Conservation (phyloP, 495 filamentous ascomycete genomes). For the Cercophora samala region DNA sequence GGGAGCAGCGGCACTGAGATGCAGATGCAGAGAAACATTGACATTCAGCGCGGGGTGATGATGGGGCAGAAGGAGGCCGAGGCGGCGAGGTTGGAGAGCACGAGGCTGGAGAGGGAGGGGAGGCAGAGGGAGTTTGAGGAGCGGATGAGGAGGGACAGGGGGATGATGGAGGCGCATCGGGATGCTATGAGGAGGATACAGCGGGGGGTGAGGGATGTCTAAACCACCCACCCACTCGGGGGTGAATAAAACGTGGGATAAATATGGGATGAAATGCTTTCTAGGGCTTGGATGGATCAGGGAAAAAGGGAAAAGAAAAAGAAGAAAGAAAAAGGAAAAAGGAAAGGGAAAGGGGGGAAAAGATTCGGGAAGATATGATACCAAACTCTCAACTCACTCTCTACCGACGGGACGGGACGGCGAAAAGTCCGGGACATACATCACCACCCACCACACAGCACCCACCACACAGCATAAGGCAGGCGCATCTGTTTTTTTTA, state of each 20-base stretch:
- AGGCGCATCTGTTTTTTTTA: no score
- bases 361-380: neutral
- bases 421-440: no score
- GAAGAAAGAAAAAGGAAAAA: neutral
- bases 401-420: no score
- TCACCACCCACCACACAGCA: no score
- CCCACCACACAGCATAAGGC: no score
- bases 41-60: conserved; percentile 43
- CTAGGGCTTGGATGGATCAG: no score
- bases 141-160: conserved; percentile 68
- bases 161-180: conserved; percentile 70
- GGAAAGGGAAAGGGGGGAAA: neutral
- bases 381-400: no score
- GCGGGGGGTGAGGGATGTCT: conserved; percentile 56
- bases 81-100: conserved; percentile 42
- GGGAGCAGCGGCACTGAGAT: neutral
- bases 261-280: neutral
- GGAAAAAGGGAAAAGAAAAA: no score
- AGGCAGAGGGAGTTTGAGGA: conserved; percentile 61
- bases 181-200: conserved; percentile 85
- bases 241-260: no score
- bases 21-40: conserved; percentile 35
- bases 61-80: conserved; percentile 48
- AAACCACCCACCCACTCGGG: no score
- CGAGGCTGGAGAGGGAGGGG: conserved; percentile 43